phyloP scores from a whole-genome alignment of 1,284 basidiomycete species.

The Fomitopsis pinicola region DNA sequence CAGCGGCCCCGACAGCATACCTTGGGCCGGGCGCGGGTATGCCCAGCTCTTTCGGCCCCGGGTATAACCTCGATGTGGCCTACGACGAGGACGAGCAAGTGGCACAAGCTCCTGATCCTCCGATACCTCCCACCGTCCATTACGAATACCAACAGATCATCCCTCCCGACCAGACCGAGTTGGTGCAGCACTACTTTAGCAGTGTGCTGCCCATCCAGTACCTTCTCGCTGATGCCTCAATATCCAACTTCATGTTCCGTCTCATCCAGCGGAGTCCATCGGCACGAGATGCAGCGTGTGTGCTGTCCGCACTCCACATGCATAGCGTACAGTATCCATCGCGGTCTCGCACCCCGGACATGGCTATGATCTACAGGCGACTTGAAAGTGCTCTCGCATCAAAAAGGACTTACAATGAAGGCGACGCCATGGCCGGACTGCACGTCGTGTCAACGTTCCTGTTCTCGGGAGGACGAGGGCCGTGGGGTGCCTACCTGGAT shows the following conservation, averaged over 20 bases:
- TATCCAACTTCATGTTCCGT: conserved; percentile 36
- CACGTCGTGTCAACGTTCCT: conserved; percentile 70
- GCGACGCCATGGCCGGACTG: conserved; percentile 73
- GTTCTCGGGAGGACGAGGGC: conserved; percentile 67
- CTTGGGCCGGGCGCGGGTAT: conserved; percentile 4
- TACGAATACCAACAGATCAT: conserved; percentile 22
- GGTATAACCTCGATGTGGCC: conserved; percentile 20
- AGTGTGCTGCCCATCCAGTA: conserved; percentile 63
- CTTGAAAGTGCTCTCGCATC: conserved; percentile 31
- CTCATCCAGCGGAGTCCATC: conserved; percentile 41
- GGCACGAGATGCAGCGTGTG: conserved; percentile 49
- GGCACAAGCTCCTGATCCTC: conserved; percentile 1
- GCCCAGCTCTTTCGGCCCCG: conserved; percentile 14
- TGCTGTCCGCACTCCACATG: conserved; percentile 51
- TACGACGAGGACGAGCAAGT: conserved; percentile 19
- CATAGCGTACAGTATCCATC: conserved; percentile 26
- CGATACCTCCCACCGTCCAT: conserved; percentile 17
- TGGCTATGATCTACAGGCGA: conserved; percentile 24
- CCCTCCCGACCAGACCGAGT: conserved; percentile 24
- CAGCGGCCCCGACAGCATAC: conserved; percentile 12
- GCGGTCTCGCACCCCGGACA: conserved; percentile 14
- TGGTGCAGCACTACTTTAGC: conserved; percentile 41
- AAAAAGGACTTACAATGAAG: conserved; percentile 34
- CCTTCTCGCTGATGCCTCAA: conserved; percentile 50
- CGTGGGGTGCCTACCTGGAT: conserved; percentile 62